Base-by-base conservation (phyloP, 1,284 basidiomycete genomes). In the Polyporus tsugae region DNA sequence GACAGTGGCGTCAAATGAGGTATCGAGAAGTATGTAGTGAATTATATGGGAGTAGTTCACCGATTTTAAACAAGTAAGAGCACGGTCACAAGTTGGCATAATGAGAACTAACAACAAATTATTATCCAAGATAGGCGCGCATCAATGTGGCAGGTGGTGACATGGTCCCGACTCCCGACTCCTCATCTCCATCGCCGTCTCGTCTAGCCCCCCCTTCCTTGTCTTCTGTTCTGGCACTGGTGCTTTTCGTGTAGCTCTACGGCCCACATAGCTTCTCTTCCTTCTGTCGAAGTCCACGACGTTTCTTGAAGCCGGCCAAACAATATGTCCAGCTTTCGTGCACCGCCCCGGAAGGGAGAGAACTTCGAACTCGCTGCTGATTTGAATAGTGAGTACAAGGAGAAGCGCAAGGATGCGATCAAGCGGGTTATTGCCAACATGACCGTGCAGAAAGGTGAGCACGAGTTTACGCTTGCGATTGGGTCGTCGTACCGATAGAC, bases 351-450 rank as follows among this genome's bases (percentile, higher is more conserved):
- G 71, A 92, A 92, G 80, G 91, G 96, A 78, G 96, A 97, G 85
- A 97, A 97, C 86, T 97, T 92, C 82, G 95, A 97, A 83, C 93
- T 98, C 79, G 91, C 94, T 70, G 91, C 95, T 70, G 95, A 98
- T 82, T 89, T 99, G 77, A 99, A 99, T 82, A 96, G 94, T 77
- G 95, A 98, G 79, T 98, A 98, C 83, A 87, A 92, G 70, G 96
- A 98, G 75, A 94, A 95, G 78, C 87, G 97, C 68, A 98, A 98
- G 81, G 97, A 99, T 91, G 98, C 97, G 4, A 98, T 99, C 85
- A 99, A 99, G 83, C 88, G 94, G 61, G 94, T 95, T 70, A 97
- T 97, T 78, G 96, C 96, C 61, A 96, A 95, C 75, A 97, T 97
- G 93, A 97, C 95, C 1, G 95, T 98, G 70, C 95, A 95, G 66